Conservation (phyloP, 163 green algal species). For the Coccomyxa subellipsoidea region DNA sequence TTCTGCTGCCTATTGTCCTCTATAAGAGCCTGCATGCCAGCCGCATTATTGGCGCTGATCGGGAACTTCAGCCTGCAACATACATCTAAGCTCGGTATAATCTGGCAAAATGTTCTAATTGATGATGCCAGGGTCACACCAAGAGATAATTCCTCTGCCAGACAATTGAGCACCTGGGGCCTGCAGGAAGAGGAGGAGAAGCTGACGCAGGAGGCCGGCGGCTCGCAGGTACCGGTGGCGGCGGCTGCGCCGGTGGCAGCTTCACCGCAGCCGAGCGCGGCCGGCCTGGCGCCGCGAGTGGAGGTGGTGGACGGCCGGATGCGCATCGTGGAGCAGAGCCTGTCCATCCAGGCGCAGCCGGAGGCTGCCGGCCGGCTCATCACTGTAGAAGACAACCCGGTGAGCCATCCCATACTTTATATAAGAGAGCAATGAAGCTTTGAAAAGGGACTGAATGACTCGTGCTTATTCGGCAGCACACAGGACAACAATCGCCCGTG, state of each 20-base stretch:
- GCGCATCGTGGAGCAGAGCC: conserved; percentile 27
- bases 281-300: conserved; percentile 27
- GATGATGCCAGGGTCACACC: too few relatives aligned
- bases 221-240: background rate
- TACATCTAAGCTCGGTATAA: background rate
- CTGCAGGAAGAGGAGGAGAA: background rate
- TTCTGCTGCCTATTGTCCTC: background rate
- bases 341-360: conserved; percentile 34
- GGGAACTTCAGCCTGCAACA: background rate
- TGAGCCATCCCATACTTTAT: background rate
- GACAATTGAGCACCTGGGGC: too few relatives aligned
- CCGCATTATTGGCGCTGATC: background rate
- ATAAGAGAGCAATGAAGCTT: background rate
- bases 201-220: background rate
- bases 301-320: conserved; percentile 41
- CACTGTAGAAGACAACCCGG: conserved; percentile 28
- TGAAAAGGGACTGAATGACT: background rate
- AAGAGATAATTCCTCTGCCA: too few relatives aligned
- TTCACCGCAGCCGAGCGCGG: background rate
- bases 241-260: background rate
- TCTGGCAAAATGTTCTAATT: background rate
- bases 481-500: background rate
- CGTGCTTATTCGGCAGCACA: background rate
- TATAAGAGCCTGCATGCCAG: background rate
- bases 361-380: conserved; percentile 17